These are phyloP conservation scores for Picochlorum costavermella DNA, from an alignment of 139 green algal genomes.

Conservation along the genomic window DNA sequence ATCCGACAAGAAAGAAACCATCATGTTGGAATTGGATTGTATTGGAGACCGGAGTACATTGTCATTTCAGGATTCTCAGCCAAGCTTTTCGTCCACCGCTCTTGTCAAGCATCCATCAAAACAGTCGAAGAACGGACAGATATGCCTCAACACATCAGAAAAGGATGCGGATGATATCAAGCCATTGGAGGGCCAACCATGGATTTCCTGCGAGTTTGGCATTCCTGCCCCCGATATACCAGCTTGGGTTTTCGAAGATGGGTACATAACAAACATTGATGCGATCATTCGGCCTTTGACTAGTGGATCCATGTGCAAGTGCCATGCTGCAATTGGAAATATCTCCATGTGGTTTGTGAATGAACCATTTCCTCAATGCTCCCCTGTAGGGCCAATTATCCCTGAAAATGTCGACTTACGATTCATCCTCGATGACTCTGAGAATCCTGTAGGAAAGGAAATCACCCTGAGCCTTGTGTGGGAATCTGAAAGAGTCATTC, in stretches of 20 bases:
- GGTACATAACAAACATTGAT: slow-evolving; percentile 1
- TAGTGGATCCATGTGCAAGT: neutral
- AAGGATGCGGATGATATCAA: neutral
- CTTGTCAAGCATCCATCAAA: neutral
- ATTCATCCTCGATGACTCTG: neutral
- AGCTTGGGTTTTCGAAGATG: neutral
- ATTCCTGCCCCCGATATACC: neutral
- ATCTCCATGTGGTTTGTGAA: slow-evolving; percentile 1
- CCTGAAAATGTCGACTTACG: neutral
- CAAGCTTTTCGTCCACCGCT: slow-evolving; percentile 3
- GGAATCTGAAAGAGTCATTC: neutral
- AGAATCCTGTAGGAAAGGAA: neutral
- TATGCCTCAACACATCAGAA: too few relatives aligned
- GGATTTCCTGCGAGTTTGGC: neutral
- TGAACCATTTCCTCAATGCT: neutral
- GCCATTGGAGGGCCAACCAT: neutral
- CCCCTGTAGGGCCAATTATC: neutral
- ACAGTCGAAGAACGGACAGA: too few relatives aligned
- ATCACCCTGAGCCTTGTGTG: neutral
- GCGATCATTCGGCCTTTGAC: neutral
- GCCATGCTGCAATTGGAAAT: slow-evolving; percentile 1
- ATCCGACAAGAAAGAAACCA: neutral
- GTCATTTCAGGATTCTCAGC: neutral
- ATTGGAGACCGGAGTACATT: neutral
- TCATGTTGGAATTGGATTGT: slow-evolving; percentile 2